Evolutionary conservation across 768 basidiomycete species (phyloP), one percentile per base, ranked within the genome.

Genomic region (Cystobasidiopsis lactophilus): DNA sequence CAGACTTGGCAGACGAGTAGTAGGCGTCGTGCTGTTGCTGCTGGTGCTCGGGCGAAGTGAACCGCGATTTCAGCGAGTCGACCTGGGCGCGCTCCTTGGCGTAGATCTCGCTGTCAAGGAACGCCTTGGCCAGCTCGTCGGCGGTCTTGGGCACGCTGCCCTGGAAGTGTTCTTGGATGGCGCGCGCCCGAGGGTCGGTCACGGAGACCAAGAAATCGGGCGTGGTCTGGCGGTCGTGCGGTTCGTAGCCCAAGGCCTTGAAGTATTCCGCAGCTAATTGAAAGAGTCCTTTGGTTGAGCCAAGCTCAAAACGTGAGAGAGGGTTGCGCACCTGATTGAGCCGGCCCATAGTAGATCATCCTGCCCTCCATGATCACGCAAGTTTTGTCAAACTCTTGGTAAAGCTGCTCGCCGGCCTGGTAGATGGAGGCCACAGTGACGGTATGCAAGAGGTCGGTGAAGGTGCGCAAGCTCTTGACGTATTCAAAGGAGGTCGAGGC

Each of bases 281-380:
- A n/a, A n/a, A n/a, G n/a, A n/a, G n/a, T n/a, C n/a, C n/a, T n/a
- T n/a, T n/a, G n/a, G n/a, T n/a, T n/a, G n/a, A n/a, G n/a, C n/a
- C n/a, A n/a, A n/a, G n/a, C n/a, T n/a, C n/a, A n/a, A n/a, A n/a
- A n/a, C n/a, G n/a, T n/a, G n/a, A n/a, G n/a, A n/a, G n/a, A n/a
- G n/a, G n/a, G n/a, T n/a, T n/a, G n/a, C n/a, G n/a, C n/a, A n/a
- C n/a, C n/a, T n/a, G n/a, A 66, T 43, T 72, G 66, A 1, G 76
- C 75, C 5, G 75, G 75, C 1, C 84, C 84, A 52, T 75, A 85
- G 68, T 79, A 86, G 26, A 75, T 76, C 72, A 79, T 77, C 33
- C 71, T 68, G 3, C 82, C 80, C 3, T 78, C 78, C 66, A 79
- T 75, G 60, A 86, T 73, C 18, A 57, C 16, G 37, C 29, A 40